Conservation (phyloP, 805 yeast species). For the Kluyveromyces siamensis region DNA sequence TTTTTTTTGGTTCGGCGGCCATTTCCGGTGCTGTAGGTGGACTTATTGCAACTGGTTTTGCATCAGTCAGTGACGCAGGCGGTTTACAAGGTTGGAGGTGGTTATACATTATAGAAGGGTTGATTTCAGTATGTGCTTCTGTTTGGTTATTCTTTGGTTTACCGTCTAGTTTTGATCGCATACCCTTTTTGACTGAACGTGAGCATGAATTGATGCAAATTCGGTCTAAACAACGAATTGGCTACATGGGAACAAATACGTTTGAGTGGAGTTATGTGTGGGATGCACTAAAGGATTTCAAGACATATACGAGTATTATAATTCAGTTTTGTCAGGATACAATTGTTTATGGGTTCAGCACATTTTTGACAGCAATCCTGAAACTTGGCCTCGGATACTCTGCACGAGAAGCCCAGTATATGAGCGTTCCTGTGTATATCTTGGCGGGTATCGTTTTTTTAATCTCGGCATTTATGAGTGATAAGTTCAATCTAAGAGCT, state of each 20-base stretch:
- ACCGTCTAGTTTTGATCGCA: constrained; percentile 28
- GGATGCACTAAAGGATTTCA: constrained; percentile 31
- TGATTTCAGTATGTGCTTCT: constrained; percentile 24
- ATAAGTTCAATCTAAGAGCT: constrained; percentile 23
- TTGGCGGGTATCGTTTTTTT: constrained; percentile 26
- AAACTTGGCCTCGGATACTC: constrained; percentile 16
- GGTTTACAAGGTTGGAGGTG: constrained; percentile 32
- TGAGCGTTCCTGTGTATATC: constrained; percentile 34
- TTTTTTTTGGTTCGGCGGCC: constrained; percentile 35
- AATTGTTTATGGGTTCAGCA: constrained; percentile 34
- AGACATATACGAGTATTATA: constrained; percentile 28
- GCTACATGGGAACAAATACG: constrained; percentile 20
- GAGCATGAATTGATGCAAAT: constrained; percentile 23
- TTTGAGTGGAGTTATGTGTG: constrained; percentile 27
- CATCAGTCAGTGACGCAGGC: constrained; percentile 20
- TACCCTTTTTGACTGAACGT: constrained; percentile 25
- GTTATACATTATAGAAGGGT: constrained; percentile 34
- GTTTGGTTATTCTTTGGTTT: constrained; percentile 21
- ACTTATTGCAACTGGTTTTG: constrained; percentile 30
- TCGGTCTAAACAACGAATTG: constrained; percentile 20
- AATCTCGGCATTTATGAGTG: constrained; percentile 22
- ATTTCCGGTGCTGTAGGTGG: constrained; percentile 40
- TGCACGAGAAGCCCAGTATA: constrained; percentile 29
- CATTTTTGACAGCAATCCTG: constrained; percentile 35
- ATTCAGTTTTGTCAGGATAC: constrained; percentile 39